Base-by-base conservation (phyloP, 345 rosid species). In the Arabis alpina region DNA sequence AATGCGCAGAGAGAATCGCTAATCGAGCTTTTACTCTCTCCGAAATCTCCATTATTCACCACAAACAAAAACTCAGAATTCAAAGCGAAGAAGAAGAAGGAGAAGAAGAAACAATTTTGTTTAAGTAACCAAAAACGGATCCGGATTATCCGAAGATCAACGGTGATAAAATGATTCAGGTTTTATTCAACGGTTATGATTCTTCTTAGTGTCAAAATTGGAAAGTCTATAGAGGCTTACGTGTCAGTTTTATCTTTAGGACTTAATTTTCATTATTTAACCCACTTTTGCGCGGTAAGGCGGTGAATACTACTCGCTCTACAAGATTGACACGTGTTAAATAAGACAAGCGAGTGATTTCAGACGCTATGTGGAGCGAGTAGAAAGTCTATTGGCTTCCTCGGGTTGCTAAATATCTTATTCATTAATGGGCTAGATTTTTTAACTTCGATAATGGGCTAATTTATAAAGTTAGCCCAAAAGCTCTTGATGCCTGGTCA, bases 1-100 rank as follows among this genome's bases (percentile, higher is more conserved):
- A 75, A 43, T 94, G 99, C 61, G 89, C 78, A 0, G 88, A 39
- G 42, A 94, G 86, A 43, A 91, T 82, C 4, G 92, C 92, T 52
- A 94, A 77, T 10, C 97, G 79, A 62, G 94, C 95, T 11, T 76
- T 59, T 2, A 69, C 81, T 55, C 61, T 73, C 19, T 54, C 72
- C 10, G 79, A 71, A 53, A 71, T 61, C 61, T 79, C 79, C 70
- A 68, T 77, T 14, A 1, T 15, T 74, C 54, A 34, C 52, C n/a
- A 3, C 44, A n/a, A 37, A 19, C 6, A 3, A 37, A 59, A 45
- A 6, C 0, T 7, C 64, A 55, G 54, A 65, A 34, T 62, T 62
- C 28, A 47, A 24, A 19, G 61, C 34, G 13, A 51, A 40, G 41
- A 37, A 14, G 42, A 12, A 39, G 73, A 70, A 43, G 61, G 1